phyloP scores from a whole-genome alignment of 73 alveolate species.

The Blepharisma stoltei region DNA sequence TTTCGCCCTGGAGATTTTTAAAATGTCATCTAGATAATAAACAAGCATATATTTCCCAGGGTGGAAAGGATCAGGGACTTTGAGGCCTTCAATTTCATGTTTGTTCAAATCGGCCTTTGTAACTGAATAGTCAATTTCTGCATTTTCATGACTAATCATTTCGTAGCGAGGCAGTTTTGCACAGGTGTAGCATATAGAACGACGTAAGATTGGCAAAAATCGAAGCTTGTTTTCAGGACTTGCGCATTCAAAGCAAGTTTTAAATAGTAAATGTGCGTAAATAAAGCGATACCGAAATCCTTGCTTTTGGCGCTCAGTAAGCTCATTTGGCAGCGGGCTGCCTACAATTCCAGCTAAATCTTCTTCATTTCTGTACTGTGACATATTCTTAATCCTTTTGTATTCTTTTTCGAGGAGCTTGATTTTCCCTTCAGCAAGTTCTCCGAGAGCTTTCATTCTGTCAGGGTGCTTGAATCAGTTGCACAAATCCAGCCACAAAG shows the following conservation, averaged over 20 bases:
- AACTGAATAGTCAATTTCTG: constrained; percentile 12
- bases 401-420: neutral
- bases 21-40: constrained; percentile 1
- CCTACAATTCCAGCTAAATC: neutral
- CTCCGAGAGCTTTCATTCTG: neutral
- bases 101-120: neutral
- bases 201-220: neutral
- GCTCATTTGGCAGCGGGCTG: neutral
- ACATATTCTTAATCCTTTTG: neutral
- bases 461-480: neutral
- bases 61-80: constrained; percentile 27
- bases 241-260: constrained; percentile 21
- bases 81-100: constrained; percentile 26
- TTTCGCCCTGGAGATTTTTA: neutral
- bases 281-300: neutral
- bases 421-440: constrained; percentile 8
- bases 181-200: constrained; percentile 12
- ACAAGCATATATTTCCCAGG: constrained; percentile 15
- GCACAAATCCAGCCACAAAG: constrained; percentile 19
- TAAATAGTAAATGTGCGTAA: neutral
- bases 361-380: neutral
- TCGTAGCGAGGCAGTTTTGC: constrained; percentile 17
- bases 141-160: constrained; percentile 21
- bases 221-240: constrained; percentile 13
- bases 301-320: neutral